Evolutionary conservation across 257 asterid species (phyloP).

Genomic region (Solanum pennellii): DNA sequence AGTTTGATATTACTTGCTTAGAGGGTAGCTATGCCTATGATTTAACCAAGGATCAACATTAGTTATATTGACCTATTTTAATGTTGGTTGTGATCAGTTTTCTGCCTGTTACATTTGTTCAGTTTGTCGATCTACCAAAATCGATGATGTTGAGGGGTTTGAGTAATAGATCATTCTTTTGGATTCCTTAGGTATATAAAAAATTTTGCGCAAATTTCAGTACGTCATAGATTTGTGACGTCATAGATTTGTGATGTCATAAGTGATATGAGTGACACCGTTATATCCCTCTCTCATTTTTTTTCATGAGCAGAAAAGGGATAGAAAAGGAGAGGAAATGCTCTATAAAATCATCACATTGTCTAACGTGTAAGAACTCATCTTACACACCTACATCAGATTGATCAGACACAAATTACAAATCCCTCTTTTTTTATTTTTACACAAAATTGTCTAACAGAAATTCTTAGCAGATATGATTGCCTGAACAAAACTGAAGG

Average conservation of each 20-base stretch:
- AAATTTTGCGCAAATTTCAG: background rate
- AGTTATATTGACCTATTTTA: background rate
- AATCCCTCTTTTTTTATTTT: background rate
- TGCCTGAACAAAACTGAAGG: background rate
- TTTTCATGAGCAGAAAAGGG: background rate
- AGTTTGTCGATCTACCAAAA: background rate
- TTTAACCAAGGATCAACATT: constrained; percentile 32
- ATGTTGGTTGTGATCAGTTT: background rate
- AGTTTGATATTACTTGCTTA: constrained; percentile 35
- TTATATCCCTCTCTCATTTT: background rate
- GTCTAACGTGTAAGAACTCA: background rate
- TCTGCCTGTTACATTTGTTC: background rate
- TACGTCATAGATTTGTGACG: background rate
- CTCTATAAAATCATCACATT: background rate
- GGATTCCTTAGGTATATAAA: background rate
- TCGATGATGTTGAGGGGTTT: background rate
- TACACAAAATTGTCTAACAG: background rate
- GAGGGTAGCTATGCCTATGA: constrained; percentile 43
- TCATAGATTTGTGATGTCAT: background rate
- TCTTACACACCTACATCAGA: background rate
- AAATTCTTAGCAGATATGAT: background rate
- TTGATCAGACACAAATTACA: background rate
- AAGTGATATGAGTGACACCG: background rate
- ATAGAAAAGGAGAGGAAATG: background rate
- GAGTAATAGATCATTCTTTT: background rate